Base-by-base conservation (phyloP, 257 asterid species). In the Cordia subcordata region DNA sequence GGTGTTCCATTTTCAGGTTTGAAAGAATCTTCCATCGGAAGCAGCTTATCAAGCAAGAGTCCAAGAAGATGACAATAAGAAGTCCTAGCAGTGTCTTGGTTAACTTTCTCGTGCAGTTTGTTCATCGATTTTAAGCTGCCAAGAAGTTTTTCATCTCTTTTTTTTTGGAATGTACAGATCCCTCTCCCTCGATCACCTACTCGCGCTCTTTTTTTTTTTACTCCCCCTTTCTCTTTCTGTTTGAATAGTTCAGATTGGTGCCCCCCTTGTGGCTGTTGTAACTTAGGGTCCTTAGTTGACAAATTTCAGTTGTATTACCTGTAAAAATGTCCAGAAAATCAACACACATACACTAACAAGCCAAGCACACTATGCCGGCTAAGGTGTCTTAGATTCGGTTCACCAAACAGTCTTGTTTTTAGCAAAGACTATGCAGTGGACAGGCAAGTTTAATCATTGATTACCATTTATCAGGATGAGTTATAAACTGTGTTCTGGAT, bases 1-100 rank as follows among this genome's bases (percentile, higher is more conserved):
- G 65, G 37, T 39, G 20, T 40, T 21, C 56, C 61, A 13, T 72
- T 56, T 68, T 10, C 82, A 84, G 94, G 82, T 63, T 57, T 75
- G 53, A 66, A 67, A 61, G 79, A 68, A 66, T 76, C 84, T 16
- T 12, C 52, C 39, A 67, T 75, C 46, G 69, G 77, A 70, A 60
- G 72, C 60, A 75, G 49, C 63, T 32, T 69, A 64, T 56, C 67
- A 61, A 63, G 62, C 47, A 68, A 65, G 60, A 32, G 66, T 58
- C 45, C 74, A 50, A 75, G 60, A 72, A 80, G 70, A 61, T 72
- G 81, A 75, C 68, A 67, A 17, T 76, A 68, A 68, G 33, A 61
- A 32, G 68, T 38, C 35, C 46, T 44, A 27, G 50, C 57, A 53
- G 53, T 49, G 33, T 19, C 37, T 21, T 13, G 22, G 19, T 46